Conservation (phyloP, 2,329 filamentous ascomycete species). For the Colletotrichum orchidophilum region DNA sequence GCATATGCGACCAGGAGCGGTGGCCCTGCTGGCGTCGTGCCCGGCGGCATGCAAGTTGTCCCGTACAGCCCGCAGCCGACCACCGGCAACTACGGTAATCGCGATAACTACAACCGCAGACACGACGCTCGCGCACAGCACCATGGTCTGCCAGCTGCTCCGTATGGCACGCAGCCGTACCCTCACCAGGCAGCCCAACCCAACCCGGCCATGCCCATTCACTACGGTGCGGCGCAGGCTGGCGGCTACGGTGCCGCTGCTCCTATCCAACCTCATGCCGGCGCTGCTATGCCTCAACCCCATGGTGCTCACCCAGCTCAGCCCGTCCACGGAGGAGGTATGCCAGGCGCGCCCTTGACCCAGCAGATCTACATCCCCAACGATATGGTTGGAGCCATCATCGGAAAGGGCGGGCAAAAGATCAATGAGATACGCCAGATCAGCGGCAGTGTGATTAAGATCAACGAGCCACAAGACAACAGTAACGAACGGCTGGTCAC, state of each 20-base stretch:
- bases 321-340: slow-evolving; percentile 70
- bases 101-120: slow-evolving; percentile 82
- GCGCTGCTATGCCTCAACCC: slow-evolving; percentile 64
- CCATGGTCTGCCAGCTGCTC: slow-evolving; percentile 79
- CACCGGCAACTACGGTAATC: slow-evolving; percentile 90
- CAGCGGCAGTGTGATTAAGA: slow-evolving; percentile 98
- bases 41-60: slow-evolving; percentile 98
- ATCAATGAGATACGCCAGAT: slow-evolving; percentile 99
- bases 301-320: slow-evolving; percentile 68
- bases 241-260: slow-evolving; percentile 81
- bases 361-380: slow-evolving; percentile 99
- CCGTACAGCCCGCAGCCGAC: slow-evolving; percentile 95
- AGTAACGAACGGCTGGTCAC: slow-evolving; percentile 98
- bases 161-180: slow-evolving; percentile 78
- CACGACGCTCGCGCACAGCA: slow-evolving; percentile 70
- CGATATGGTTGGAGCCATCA: slow-evolving; percentile 99
- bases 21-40: slow-evolving; percentile 90
- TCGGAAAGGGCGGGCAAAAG: slow-evolving; percentile 97
- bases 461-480: slow-evolving; percentile 99
- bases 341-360: slow-evolving; percentile 86
- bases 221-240: slow-evolving; percentile 75
- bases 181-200: slow-evolving; percentile 71
- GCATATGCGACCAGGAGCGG: slow-evolving; percentile 96
- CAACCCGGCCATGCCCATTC: slow-evolving; percentile 73
- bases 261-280: slow-evolving; percentile 79